Evolutionary conservation across 495 filamentous ascomycete genomes (phyloP).

Genomic region (Aspergillus coremiiformis): DNA sequence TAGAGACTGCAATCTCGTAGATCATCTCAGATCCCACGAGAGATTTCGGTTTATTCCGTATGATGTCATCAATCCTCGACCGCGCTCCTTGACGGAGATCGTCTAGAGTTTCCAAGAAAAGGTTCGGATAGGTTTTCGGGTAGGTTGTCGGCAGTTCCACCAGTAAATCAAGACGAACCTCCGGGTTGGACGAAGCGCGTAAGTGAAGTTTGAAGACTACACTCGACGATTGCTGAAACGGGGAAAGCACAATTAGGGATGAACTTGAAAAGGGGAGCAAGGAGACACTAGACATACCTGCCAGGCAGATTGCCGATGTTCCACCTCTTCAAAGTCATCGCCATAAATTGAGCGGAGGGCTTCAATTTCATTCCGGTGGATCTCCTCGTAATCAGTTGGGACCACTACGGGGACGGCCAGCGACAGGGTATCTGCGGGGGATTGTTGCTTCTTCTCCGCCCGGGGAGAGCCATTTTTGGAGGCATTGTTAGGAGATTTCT

Average conservation of each 20-base stretch:
- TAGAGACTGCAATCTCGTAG: constrained; percentile 69
- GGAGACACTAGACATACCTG: constrained; percentile 48
- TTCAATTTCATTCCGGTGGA: constrained; percentile 81
- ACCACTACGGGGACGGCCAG: constrained; percentile 23
- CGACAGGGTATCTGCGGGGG: constrained; percentile 22
- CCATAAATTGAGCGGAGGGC: constrained; percentile 84
- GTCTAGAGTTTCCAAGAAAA: constrained; percentile 58
- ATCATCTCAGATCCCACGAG: constrained; percentile 84
- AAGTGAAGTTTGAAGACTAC: constrained; percentile 72
- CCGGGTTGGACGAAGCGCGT: constrained; percentile 61
- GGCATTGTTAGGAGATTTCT: constrained; percentile 34
- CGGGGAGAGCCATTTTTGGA: constrained; percentile 25
- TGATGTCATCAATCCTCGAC: constrained; percentile 60
- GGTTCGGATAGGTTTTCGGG: constrained; percentile 73
- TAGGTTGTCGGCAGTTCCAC: constrained; percentile 86
- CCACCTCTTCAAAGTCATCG: constrained; percentile 77
- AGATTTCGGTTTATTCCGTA: constrained; percentile 61
- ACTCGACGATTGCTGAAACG: constrained; percentile 59
- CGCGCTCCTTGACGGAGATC: constrained; percentile 56
- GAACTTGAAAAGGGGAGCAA: not conserved
- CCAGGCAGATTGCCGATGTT: constrained; percentile 71
- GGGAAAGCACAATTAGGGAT: not conserved
- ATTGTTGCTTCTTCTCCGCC: constrained; percentile 28
- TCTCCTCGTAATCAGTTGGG: constrained; percentile 67
- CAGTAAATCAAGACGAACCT: constrained; percentile 52